phyloP scores from a whole-genome alignment of 2,329 filamentous ascomycete genomes.

The Talaromyces sp. region DNA sequence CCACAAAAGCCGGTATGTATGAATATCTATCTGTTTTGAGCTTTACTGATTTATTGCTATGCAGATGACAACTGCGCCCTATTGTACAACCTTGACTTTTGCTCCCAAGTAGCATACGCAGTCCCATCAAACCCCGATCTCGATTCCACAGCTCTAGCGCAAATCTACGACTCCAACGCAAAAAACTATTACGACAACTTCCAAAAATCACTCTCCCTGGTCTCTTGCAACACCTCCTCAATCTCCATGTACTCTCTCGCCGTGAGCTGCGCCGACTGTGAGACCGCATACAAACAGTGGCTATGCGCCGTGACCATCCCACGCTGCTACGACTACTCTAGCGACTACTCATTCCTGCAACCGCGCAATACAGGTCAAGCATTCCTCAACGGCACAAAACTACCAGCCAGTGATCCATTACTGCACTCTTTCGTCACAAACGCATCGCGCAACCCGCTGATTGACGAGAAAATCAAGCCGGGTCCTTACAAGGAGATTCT shows the following conservation, averaged over 20 bases:
- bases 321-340: constrained; percentile 78
- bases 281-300: constrained; percentile 81
- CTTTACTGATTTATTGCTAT: neutral
- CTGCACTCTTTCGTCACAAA: constrained; percentile 41
- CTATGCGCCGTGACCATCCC: constrained; percentile 90
- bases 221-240: constrained; percentile 72
- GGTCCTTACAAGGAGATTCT: constrained; percentile 92
- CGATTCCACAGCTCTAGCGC: constrained; percentile 56
- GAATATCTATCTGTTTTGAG: neutral
- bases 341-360: constrained; percentile 50
- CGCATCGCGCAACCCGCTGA: constrained; percentile 62
- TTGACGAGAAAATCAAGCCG: constrained; percentile 66
- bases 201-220: constrained; percentile 71
- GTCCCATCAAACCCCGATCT: constrained; percentile 74
- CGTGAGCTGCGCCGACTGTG: constrained; percentile 69
- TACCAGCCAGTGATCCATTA: constrained; percentile 35
- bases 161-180: constrained; percentile 75
- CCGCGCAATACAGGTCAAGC: constrained; percentile 64
- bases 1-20: constrained; percentile 66
- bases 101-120: constrained; percentile 80
- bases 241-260: constrained; percentile 77
- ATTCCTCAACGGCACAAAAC: constrained; percentile 63
- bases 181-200: constrained; percentile 67
- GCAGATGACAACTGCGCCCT: constrained; percentile 76
- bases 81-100: constrained; percentile 82